Conservation (phyloP, 768 basidiomycete species). For the Amanita inopinata region DNA sequence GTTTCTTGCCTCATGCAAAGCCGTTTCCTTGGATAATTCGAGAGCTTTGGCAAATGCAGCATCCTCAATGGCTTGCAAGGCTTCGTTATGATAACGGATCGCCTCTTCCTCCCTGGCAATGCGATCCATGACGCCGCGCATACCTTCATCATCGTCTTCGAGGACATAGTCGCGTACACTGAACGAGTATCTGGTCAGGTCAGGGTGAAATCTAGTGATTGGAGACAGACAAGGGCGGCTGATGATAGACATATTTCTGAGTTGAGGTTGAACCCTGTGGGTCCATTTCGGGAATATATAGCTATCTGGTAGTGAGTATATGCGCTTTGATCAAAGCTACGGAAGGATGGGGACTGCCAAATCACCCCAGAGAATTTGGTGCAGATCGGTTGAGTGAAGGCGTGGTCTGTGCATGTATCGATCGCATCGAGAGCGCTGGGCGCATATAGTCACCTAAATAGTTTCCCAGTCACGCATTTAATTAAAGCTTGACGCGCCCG, state of each 20-base stretch:
- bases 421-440: conserved; percentile 3
- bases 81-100: conserved; percentile 7
- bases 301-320: conserved; percentile 5
- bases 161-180: conserved; percentile 8
- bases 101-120: conserved; percentile 3
- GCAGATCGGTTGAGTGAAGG: background rate
- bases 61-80: conserved; percentile 8
- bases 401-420: conserved; percentile 7
- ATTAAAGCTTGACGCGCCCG: background rate
- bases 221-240: conserved; percentile 5
- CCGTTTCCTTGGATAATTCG: conserved; percentile 6
- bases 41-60: conserved; percentile 4
- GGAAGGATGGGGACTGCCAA: conserved; percentile 1
- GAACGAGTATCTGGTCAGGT: conserved; percentile 5
- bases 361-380: background rate
- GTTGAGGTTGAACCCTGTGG: background rate
- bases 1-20: conserved; percentile 4
- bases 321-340: conserved; percentile 1
- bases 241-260: conserved; percentile 2
- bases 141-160: conserved; percentile 1
- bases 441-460: conserved; percentile 6
- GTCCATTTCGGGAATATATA: conserved; percentile 5
- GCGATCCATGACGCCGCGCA: conserved; percentile 2
- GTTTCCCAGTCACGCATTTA: background rate
- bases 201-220: conserved; percentile 1